Base-by-base conservation (phyloP, 495 filamentous ascomycete species). In the Penicillium silybi region DNA sequence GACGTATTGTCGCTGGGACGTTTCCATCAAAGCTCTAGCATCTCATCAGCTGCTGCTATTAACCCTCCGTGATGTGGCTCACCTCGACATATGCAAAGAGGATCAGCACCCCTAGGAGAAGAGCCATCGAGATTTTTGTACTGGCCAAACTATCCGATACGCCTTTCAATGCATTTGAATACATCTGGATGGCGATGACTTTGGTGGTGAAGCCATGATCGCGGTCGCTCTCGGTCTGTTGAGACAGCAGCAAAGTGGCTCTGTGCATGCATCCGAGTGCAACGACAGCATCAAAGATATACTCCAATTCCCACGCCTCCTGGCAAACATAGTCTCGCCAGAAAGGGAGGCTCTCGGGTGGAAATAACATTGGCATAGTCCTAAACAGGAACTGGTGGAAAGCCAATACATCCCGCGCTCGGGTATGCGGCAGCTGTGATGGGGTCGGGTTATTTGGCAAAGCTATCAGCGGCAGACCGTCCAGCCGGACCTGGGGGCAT, bases 71-170 rank as follows among this genome's bases (percentile, higher is more conserved):
- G n/a, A n/a, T n/a, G n/a, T 38, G 35, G 2, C 13, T 38, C 13
- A 53, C 50, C 50, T 53, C 50, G 16, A 53, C 35, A 41, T 46
- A 53, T 41, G 50, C 50, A 27, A 53, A 46, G 16, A 53, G 43
- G 8, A 53, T 46, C 16, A 53, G 9, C 11, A 53, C 50, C 2
- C 50, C 50, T 11, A 53, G 7, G 16, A 46, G 29, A n/a, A 53
- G 43, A 32, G 43, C 42, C 23, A 38, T 53, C 7, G 43, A 7
- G 18, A 18, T 41, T 23, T 53, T 34, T 7, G 4, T 34, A 19
- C 38, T 17, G 10, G 43, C 34, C 19, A 53, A 15, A 26, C 41
- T 20, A 26, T 46, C 37, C 13, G 50, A 45, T 5, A 53, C 42
- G 8, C 42, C 50, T 40, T 53, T 17, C 10, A 53, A 37, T 0